Evolutionary conservation across 2,329 filamentous ascomycete genomes (phyloP), one percentile per base, ranked within the genome.

Genomic region (Fusarium xyrophilum): DNA sequence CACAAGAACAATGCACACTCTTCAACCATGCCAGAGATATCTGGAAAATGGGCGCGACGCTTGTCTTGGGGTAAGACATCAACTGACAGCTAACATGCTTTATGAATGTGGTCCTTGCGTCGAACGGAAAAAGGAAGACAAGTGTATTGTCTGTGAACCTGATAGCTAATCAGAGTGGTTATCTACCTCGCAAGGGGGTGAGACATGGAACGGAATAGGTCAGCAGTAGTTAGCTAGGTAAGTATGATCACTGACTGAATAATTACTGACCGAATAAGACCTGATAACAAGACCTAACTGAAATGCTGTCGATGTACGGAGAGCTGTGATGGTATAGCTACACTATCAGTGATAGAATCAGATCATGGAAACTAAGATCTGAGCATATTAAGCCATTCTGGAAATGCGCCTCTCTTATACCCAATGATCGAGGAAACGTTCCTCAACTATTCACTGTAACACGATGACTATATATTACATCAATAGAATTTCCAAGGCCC

Each of bases 221-320:
- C 19, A 1, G 27, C 9, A 28, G 13, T 15, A 3, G 19, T 15
- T 44, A 28, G 25, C 25, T 28, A 28, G 1, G 6, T 6, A 28
- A 8, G n/a, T 15, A 10, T 10, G 7, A 13, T 1, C 4, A 25
- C 42, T 11, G 3, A 12, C 4, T 12, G 12, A 21, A 44, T n/a
- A n/a, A n/a, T n/a, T n/a, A n/a, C n/a, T n/a, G n/a, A n/a, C n/a
- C n/a, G n/a, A n/a, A n/a, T n/a, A 7, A 15, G 2, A 11, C 6
- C 25, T 3, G 4, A 28, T n/a, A 7, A 5, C 9, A n/a, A n/a
- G 12, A 1, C 4, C 3, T 3, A 10, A 9, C 9, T 14, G 8
- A 27, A 14, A 2, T 1, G 2, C 3, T 5, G 1, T 43, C 17
- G 2, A 10, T 27, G 0, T 7, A 0, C 13, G 28, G 3, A 30